Percentiles rank a stretch among this genome's conserved stretches.
Evolutionary conservation across 306 rosid genomes (phyloP).

Genomic region (Corylus heterophylla): DNA sequence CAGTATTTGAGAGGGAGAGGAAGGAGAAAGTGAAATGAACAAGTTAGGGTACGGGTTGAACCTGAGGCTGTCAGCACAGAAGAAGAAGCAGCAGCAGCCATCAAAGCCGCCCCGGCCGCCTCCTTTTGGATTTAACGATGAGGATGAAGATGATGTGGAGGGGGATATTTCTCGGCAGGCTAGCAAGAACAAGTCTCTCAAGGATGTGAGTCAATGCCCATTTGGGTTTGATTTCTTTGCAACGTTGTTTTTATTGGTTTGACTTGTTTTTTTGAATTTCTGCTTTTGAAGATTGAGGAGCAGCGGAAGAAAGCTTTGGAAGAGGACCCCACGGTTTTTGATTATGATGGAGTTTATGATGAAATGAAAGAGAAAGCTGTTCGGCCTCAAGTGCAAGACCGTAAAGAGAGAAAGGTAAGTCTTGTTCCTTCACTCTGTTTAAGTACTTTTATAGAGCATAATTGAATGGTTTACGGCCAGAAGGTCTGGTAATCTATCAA

Average conservation of each 20-base stretch:
- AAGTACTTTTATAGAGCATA: neutral
- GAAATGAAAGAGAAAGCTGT: slow-evolving; percentile 69
- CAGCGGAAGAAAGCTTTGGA: slow-evolving; percentile 80
- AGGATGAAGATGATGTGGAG: slow-evolving; percentile 72
- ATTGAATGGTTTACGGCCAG: neutral
- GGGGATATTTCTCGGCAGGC: slow-evolving; percentile 83
- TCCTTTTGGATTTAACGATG: slow-evolving; percentile 64
- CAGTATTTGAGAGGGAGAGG: slow-evolving; percentile 14
- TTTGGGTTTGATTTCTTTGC: slow-evolving; percentile 4
- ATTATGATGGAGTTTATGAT: slow-evolving; percentile 88
- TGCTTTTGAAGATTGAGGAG: slow-evolving; percentile 61
- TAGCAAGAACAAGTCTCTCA: slow-evolving; percentile 72
- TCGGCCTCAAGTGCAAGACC: slow-evolving; percentile 65
- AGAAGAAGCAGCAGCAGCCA: slow-evolving; percentile 57
- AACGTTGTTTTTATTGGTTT: neutral
- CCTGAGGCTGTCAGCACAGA: slow-evolving; percentile 55
- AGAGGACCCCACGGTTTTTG: slow-evolving; percentile 79
- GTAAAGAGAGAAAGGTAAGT: slow-evolving; percentile 67
- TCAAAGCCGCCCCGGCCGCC: slow-evolving; percentile 51
- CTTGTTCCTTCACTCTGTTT: neutral
- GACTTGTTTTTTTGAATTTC: slow-evolving; percentile 11
- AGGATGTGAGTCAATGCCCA: slow-evolving; percentile 50
- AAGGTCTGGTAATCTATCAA: neutral
- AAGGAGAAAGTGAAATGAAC: slow-evolving; percentile 52
- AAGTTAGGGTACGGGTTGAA: slow-evolving; percentile 70